Conservation (phyloP, 306 rosid species). For the Fragaria vesca region DNA sequence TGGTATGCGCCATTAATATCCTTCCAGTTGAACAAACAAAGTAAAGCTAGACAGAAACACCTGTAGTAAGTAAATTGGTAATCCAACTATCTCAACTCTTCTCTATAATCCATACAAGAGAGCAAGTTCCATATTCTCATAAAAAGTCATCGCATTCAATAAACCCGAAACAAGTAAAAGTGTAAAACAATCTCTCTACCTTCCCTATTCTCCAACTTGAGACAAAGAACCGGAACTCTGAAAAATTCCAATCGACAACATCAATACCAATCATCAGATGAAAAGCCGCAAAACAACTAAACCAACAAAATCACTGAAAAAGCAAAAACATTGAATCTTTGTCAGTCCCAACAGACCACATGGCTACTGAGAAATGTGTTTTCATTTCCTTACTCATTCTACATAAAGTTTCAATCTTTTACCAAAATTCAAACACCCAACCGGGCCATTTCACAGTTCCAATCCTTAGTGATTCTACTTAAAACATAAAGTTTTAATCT, state of each 20-base stretch:
- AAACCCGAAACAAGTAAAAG: neutral
- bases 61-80: neutral
- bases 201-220: slow-evolving; percentile 19
- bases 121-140: neutral
- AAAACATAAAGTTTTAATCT: neutral
- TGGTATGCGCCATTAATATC: slow-evolving; percentile 46
- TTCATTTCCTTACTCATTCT: neutral
- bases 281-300: neutral
- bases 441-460: too few species aligned
- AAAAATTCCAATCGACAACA: slow-evolving; percentile 20
- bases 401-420: neutral
- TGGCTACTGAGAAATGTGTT: neutral
- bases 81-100: slow-evolving; percentile 1
- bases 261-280: slow-evolving; percentile 1
- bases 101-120: neutral
- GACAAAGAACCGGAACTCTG: slow-evolving; percentile 21
- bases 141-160: neutral
- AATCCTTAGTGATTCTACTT: neutral
- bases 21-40: slow-evolving; percentile 19
- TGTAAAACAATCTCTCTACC: neutral
- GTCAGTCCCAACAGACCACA: neutral
- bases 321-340: neutral
- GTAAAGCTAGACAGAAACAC: slow-evolving; percentile 15
- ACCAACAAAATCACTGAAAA: neutral
- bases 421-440: slow-evolving; percentile 5